Percentiles rank a stretch among this genome's conserved stretches.
phyloP scores from a whole-genome alignment of 163 green algal species.

The Chlamydomonas reinhardtii region DNA sequence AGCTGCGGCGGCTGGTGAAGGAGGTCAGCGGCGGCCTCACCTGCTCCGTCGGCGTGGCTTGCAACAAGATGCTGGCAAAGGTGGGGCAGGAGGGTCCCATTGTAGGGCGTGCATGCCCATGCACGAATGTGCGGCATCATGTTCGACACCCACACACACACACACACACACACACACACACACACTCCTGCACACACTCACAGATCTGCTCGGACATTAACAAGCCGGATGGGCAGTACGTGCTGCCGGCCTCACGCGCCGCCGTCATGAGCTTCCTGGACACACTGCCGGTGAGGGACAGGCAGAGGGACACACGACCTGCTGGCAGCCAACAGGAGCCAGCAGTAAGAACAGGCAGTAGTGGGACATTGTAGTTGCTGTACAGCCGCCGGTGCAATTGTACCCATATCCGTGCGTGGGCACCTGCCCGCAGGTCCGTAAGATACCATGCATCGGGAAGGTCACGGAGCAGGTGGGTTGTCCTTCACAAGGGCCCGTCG shows the following conservation, averaged over 20 bases:
- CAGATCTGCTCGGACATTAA: constrained; percentile 90
- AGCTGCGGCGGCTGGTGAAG: constrained; percentile 77
- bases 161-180: no score
- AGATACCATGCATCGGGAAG: constrained; percentile 90
- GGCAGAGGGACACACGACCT: neutral
- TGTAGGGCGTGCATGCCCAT: no score
- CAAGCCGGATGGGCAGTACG: constrained; percentile 96
- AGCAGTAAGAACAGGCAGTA: no score
- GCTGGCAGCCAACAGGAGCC: no score
- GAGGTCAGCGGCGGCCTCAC: constrained; percentile 83
- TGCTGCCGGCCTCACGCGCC: constrained; percentile 66
- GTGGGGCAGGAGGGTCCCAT: no score
- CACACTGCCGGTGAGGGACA: constrained; percentile 70
- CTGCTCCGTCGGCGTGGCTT: constrained; percentile 86
- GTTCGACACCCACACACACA: no score
- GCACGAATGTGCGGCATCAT: no score
- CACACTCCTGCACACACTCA: no score
- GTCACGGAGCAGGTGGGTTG: constrained; percentile 76
- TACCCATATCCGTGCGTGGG: no score
- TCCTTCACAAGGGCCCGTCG: no score
- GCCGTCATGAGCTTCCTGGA: constrained; percentile 84
- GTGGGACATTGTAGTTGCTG: no score
- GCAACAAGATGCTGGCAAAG: constrained; percentile 95
- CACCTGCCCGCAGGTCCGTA: neutral
- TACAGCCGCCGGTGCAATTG: no score